Percentiles rank a stretch among this genome's conserved stretches.
Evolutionary conservation across 306 rosid species (phyloP).

Genomic region (Bauhinia variegata): DNA sequence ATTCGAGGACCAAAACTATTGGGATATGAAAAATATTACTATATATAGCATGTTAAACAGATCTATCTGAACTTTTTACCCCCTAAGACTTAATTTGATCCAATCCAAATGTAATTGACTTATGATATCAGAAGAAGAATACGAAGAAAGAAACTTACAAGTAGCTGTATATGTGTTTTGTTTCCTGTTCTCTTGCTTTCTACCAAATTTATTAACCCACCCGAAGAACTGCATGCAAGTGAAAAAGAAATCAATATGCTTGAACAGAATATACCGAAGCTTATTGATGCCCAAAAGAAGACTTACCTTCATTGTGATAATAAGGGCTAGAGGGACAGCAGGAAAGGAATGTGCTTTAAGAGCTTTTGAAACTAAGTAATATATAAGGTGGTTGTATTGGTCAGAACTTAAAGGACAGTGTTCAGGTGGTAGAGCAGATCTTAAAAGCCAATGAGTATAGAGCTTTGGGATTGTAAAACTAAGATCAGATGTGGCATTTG

Average conservation of each 20-base stretch:
- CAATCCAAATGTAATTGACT: too few relatives aligned
- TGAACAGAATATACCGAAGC: background rate
- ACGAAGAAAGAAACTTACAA: slow-evolving; percentile 55
- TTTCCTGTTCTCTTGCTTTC: slow-evolving; percentile 67
- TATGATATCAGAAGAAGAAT: too few relatives aligned
- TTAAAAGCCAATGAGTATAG: slow-evolving; percentile 52
- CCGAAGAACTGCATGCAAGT: slow-evolving; percentile 77
- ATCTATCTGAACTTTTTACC: too few relatives aligned
- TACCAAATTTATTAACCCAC: slow-evolving; percentile 85
- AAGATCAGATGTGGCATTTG: slow-evolving; percentile 38
- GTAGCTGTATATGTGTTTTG: slow-evolving; percentile 46
- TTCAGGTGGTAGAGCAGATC: slow-evolving; percentile 41
- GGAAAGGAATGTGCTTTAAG: background rate
- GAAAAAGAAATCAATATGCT: slow-evolving; percentile 7
- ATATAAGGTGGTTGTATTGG: slow-evolving; percentile 34
- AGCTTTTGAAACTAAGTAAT: background rate
- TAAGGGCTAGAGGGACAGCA: slow-evolving; percentile 9
- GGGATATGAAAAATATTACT: slow-evolving; percentile 10
- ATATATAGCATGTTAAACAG: background rate
- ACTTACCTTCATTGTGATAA: slow-evolving; percentile 79
- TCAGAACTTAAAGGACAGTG: slow-evolving; percentile 26
- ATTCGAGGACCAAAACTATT: slow-evolving; percentile 3
- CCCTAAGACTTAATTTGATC: too few relatives aligned
- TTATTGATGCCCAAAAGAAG: background rate
- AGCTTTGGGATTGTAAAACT: slow-evolving; percentile 58